Evolutionary conservation across 139 green algal genomes (phyloP), one percentile per base, ranked within the genome.

Genomic region (Helicosporidium sp.): DNA sequence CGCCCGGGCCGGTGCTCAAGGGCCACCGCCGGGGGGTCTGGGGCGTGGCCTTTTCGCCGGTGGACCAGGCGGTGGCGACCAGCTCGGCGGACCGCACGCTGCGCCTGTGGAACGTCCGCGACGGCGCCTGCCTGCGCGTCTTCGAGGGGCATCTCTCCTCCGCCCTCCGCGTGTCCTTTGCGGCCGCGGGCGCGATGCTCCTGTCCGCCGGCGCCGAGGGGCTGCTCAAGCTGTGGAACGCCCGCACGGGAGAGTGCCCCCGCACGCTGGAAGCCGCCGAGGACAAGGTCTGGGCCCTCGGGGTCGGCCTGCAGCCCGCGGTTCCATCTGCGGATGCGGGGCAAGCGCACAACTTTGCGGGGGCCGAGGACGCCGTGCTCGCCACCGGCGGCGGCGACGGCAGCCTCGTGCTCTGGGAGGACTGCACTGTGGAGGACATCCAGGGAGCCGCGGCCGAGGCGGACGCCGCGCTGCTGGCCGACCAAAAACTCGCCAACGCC

Each of bases 1-100:
- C 81, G 41, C 62, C 65, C 41, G 7, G 22, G 3, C 19, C 46
- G 1, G 75, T 62, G 7, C 60, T 92, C 22, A 55, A 58, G 22
- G 88, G 88, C 6, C 88, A 97, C 73, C 80, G 77, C 62, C 66
- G 85, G 1, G 88, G 87, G 15, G 73, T 96, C n/a, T 97, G 88
- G 88, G 70, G 60, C 18, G 73, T 86, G 24, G 57, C 71, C 31
- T 97, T 97, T 57, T 87, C 80, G 0, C 82, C 84, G 4, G 64
- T 88, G 13, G 87, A 96, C 48, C 37, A 64, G 2, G 52, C 47
- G 12, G 44, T 86, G 23, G 62, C 55, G 6, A 80, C 72, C 2
- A 65, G 66, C 15, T 72, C 61, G 4, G 80, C 66, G 1, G 88
- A 97, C 68, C 77, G 75, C 49, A 90, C 75, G 6, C 41, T 96